Conservation (phyloP, 495 filamentous ascomycete genomes). For the Cercophora sp. region DNA sequence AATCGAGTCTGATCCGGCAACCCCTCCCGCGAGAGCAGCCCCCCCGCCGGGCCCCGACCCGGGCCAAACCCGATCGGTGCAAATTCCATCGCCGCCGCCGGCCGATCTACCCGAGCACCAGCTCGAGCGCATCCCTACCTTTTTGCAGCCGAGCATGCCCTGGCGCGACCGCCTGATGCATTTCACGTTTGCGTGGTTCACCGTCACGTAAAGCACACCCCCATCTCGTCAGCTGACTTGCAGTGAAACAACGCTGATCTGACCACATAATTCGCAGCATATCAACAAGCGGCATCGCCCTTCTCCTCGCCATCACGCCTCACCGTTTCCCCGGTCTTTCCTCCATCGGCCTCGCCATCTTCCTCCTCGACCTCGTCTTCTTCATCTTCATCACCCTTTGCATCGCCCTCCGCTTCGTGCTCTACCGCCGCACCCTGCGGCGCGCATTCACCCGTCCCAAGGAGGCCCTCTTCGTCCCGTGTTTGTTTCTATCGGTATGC, state of each 20-base stretch:
- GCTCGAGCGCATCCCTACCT: conserved; percentile 25
- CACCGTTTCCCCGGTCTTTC: conserved; percentile 55
- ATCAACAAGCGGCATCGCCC: conserved; percentile 61
- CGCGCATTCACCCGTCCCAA: conserved; percentile 57
- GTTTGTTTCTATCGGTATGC: conserved; percentile 62
- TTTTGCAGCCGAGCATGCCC: conserved; percentile 27
- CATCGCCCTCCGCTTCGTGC: conserved; percentile 55
- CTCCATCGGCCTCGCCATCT: conserved; percentile 57
- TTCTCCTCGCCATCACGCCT: conserved; percentile 56
- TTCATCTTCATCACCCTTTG: conserved; percentile 50
- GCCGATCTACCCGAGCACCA: neutral
- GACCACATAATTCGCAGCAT: too few relatives aligned
- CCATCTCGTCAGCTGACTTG: too few relatives aligned
- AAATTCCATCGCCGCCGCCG: neutral
- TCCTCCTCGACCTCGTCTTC: conserved; percentile 58
- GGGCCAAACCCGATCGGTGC: too few relatives aligned
- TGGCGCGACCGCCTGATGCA: conserved; percentile 50
- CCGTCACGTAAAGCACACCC: conserved; percentile 51
- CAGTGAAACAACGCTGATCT: too few relatives aligned
- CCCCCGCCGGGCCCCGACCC: too few relatives aligned
- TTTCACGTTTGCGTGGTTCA: conserved; percentile 75
- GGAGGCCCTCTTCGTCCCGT: conserved; percentile 64
- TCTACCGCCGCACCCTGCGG: conserved; percentile 47
- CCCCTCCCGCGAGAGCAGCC: too few relatives aligned
- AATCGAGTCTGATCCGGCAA: too few relatives aligned